These are phyloP conservation scores for Atkinsonella hypoxylon DNA, from an alignment of 2,329 filamentous ascomycete species.

Conservation along the genomic window DNA sequence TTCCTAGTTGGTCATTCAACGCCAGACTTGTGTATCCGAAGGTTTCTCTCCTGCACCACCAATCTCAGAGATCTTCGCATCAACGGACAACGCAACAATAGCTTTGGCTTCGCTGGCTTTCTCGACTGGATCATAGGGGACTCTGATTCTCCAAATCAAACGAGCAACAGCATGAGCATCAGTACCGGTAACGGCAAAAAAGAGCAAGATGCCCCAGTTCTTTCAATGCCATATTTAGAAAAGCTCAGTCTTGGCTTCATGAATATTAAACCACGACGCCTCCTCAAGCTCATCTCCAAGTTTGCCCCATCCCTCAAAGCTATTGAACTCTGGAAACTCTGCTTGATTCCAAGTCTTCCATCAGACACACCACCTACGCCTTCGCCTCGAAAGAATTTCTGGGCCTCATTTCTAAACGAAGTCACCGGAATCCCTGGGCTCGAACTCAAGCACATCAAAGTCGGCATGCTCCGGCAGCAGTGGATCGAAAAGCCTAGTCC, in stretches of 20 bases:
- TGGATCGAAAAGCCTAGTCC: conserved; percentile 9
- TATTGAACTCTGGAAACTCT: conserved; percentile 35
- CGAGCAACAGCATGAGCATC: not conserved
- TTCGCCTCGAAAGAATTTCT: conserved; percentile 19
- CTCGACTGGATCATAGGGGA: conserved; percentile 8
- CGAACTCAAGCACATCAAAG: conserved; percentile 20
- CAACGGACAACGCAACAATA: conserved; percentile 7
- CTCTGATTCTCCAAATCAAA: not conserved
- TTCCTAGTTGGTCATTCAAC: conserved; percentile 4
- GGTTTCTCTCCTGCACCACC: conserved; percentile 14
- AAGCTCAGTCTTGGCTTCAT: conserved; percentile 33
- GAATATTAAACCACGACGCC: conserved; percentile 13
- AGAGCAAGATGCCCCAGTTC: conserved; percentile 4
- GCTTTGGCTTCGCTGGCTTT: not conserved
- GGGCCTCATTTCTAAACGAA: conserved; percentile 25
- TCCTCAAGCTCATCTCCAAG: conserved; percentile 27
- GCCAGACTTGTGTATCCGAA: conserved; percentile 10
- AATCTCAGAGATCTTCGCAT: conserved; percentile 35
- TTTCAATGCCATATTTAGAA: conserved; percentile 24
- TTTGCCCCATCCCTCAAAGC: conserved; percentile 30
- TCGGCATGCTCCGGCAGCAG: conserved; percentile 18
- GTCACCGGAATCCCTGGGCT: conserved; percentile 21
- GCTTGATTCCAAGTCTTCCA: conserved; percentile 11
- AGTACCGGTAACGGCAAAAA: not conserved
- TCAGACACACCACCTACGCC: not conserved